Evolutionary conservation across 2,329 filamentous ascomycete genomes (phyloP), one percentile per base, ranked within the genome.

Genomic region (Ceratocystis destructans): DNA sequence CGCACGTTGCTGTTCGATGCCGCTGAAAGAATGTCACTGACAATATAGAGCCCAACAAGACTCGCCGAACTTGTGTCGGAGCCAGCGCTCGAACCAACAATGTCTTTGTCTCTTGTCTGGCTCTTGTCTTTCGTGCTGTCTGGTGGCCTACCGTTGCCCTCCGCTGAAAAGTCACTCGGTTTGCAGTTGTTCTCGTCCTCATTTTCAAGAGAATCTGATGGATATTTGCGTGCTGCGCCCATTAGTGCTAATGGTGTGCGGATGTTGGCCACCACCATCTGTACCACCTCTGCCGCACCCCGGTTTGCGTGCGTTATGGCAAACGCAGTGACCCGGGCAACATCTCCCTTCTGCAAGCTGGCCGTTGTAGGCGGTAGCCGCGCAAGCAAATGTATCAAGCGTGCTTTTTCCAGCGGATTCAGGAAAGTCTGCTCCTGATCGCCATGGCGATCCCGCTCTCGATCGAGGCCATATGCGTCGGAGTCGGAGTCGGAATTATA

Each of bases 231-330:
- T 82, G 53, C 48, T 15, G 67, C 67, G 1, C 65, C 82, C 0
- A 86, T 89, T 70, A 87, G 84, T 5, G 86, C 82, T 67, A 95
- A 84, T 0, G 94, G 94, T 64, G 82, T 84, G 68, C 88, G 80
- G 44, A 97, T 80, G 71, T 99, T 97, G 0, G 85, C 81, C 0
- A 96, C 83, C 46, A 97, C 86, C 76, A 96, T 84, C 62, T 93
- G 84, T n/a, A 96, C 91, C 45, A 96, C 87, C 76, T 97, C 94
- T 69, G 95, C 89, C 12, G 90, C 88, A 17, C 92, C 94, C 22
- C 85, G 82, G 48, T 87, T 89, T 1, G 91, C 89, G 73, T 97
- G 90, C 1, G 87, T 87, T 66, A 97, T 90, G 12, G 92, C 92
- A 75, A 97, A 96, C 2, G 87, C 83, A 0, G 92, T 93, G 1